Evolutionary conservation across 768 basidiomycete species (phyloP), one percentile per base, ranked within the genome.

Genomic region (Megacollybia marginata): DNA sequence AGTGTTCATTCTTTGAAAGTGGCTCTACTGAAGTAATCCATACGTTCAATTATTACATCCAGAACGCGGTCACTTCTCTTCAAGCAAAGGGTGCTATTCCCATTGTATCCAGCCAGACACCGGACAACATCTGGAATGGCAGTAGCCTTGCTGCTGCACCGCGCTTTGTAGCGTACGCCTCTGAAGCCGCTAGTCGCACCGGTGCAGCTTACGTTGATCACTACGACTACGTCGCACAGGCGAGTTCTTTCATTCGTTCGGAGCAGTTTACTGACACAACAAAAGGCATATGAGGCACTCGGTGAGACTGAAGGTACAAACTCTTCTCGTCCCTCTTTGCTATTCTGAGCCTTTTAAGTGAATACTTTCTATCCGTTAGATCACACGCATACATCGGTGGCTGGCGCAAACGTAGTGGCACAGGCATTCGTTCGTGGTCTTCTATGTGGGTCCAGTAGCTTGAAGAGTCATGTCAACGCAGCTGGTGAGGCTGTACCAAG

Each of bases 341-440:
- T 28, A 28, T 3, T 28, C 23, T 28, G 6, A 28, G 23, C 23
- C 23, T 6, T 15, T 2, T 40, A 40, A n/a, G 63, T 68, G 11
- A 64, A 62, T 23, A 62, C 69, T 2, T 78, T 58, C 50, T 78
- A 66, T 52, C 75, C 74, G 6, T 59, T 67, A 45, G 75, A 78
- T 46, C 72, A 75, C 52, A 74, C 71, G 3, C 75, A 77, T 54
- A 77, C 74, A 1, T 62, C 62, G 9, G 59, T 68, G 4, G 60
- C 66, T 13, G 76, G 72, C 32, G 77, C 77, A 2, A 67, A 68
- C 38, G 65, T 73, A 6, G 75, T 77, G 2, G 74, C 75, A 0
- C 59, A 72, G 53, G 69, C 76, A 11, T 78, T 78, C 53, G 65
- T 76, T 4, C 58, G 71, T n/a, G 72, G 73, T 0, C 43, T 76